Base-by-base conservation (phyloP, 2,329 filamentous ascomycete species). In the Arthrobotrys sinensis region DNA sequence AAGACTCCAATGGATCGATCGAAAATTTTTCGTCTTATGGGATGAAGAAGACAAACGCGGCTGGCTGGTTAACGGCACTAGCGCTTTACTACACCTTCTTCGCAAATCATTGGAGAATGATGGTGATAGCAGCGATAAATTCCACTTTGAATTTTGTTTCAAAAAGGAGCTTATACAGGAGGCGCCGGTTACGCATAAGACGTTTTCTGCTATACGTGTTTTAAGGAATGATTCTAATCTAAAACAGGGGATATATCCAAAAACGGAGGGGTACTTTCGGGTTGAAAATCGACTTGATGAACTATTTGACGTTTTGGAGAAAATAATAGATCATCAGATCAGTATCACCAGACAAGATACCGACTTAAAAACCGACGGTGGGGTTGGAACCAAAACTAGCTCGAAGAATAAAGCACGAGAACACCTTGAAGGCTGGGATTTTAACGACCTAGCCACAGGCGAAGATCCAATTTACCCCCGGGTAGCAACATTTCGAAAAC, bases 401-500 rank as follows among this genome's bases (percentile, higher is more conserved):
- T 2, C 3, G 11, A n/a, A 52, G 10, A n/a, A 55, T 10, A 46
- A 24, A n/a, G 2, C 28, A 10, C 62, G 81, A 32, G 76, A 70
- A 12, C 60, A 82, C 12, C 80, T 83, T 12, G 81, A 83, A 52
- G 82, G 82, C 1, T 83, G 82, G 82, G 81, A 82, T 50, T 83
- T 83, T 60, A 65, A 50, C 0, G 83, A 83, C n/a, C 1, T 83
- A 2, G 80, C 77, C 0, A 80, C 43, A 10, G 46, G 38, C 2
- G 21, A 53, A 8, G 80, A 81, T 48, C 76, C 78, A 0, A 28
- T 78, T 12, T 21, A 63, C 8, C 80, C 81, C 0, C 80, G 80
- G 5, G 75, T 83, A n/a, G 73, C 82, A 6, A 78, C 67, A 0
- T 76, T 72, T 12, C 24, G 5, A 36, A 45, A 11, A 12, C n/a